phyloP scores from a whole-genome alignment of 495 filamentous ascomycete species.

The Aspergillus funiculosus region DNA sequence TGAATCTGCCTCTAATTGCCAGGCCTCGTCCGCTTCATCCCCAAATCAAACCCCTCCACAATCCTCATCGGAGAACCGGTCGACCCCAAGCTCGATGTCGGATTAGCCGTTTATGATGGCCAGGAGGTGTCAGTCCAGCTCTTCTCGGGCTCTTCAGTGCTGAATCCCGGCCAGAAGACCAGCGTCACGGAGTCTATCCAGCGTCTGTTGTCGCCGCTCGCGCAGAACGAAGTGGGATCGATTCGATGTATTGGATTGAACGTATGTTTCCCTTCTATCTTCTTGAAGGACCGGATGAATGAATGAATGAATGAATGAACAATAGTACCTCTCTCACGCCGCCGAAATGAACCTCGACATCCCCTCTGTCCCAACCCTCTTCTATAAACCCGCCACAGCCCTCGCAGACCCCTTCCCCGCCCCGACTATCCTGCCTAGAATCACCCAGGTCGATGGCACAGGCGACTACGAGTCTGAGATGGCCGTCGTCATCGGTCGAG shows the following conservation, averaged over 20 bases:
- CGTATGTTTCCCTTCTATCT: slow-evolving; percentile 25
- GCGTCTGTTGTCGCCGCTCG: slow-evolving; percentile 51
- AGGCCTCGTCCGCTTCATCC: slow-evolving; percentile 57
- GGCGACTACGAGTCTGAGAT: slow-evolving; percentile 85
- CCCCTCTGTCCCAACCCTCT: slow-evolving; percentile 69
- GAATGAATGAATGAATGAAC: neutral
- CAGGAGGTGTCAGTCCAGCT: slow-evolving; percentile 49
- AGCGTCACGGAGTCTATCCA: slow-evolving; percentile 44
- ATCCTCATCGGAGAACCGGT: slow-evolving; percentile 54
- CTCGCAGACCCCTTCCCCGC: slow-evolving; percentile 63
- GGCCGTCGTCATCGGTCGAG: slow-evolving; percentile 67
- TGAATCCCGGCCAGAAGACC: slow-evolving; percentile 46
- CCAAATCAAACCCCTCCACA: slow-evolving; percentile 45
- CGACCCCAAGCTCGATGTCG: slow-evolving; percentile 48
- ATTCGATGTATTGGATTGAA: slow-evolving; percentile 76
- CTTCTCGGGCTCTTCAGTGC: slow-evolving; percentile 51
- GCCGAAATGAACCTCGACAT: slow-evolving; percentile 67
- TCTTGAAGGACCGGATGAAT: neutral
- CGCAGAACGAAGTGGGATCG: slow-evolving; percentile 38
- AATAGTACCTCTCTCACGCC: slow-evolving; percentile 66
- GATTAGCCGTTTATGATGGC: slow-evolving; percentile 48
- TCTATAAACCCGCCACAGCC: slow-evolving; percentile 73
- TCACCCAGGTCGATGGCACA: slow-evolving; percentile 48
- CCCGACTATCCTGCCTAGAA: slow-evolving; percentile 57
- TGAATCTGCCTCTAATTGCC: neutral